Conservation (phyloP, 2,329 filamentous ascomycete species). For the Colletotrichum sp. region DNA sequence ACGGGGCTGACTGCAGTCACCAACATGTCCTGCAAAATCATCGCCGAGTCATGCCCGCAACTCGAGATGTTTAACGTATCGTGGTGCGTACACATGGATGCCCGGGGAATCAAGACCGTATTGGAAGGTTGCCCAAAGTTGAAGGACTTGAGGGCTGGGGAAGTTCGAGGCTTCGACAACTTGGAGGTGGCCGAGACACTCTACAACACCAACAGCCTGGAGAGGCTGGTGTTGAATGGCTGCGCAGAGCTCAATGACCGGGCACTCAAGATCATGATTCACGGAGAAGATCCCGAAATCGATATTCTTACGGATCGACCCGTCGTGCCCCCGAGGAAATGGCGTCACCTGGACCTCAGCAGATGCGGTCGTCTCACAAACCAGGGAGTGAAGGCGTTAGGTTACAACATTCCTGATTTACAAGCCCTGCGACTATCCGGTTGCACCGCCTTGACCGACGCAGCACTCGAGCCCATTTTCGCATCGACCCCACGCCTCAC, state of each 20-base stretch:
- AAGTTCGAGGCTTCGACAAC: slow-evolving; percentile 81
- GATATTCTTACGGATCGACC: slow-evolving; percentile 81
- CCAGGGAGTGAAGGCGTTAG: slow-evolving; percentile 72
- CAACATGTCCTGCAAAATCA: slow-evolving; percentile 85
- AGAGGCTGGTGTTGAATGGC: slow-evolving; percentile 81
- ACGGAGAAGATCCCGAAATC: slow-evolving; percentile 77
- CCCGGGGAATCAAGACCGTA: slow-evolving; percentile 74
- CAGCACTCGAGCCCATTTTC: slow-evolving; percentile 73
- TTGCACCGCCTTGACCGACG: slow-evolving; percentile 76
- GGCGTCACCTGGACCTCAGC: slow-evolving; percentile 86
- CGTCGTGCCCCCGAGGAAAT: slow-evolving; percentile 75
- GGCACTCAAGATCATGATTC: slow-evolving; percentile 74
- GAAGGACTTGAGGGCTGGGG: slow-evolving; percentile 80
- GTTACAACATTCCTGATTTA: slow-evolving; percentile 76
- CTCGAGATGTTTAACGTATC: slow-evolving; percentile 89
- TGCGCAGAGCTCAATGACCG: slow-evolving; percentile 81
- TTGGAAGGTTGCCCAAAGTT: slow-evolving; percentile 75
- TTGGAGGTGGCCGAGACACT: slow-evolving; percentile 73
- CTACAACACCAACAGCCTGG: slow-evolving; percentile 81
- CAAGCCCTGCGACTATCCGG: slow-evolving; percentile 85
- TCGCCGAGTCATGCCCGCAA: slow-evolving; percentile 79
- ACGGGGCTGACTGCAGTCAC: slow-evolving; percentile 81
- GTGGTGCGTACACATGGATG: slow-evolving; percentile 89
- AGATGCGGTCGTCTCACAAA: slow-evolving; percentile 79
- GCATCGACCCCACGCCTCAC: slow-evolving; percentile 79